These are phyloP conservation scores for Pontederia paniculata DNA, from an alignment of 176 grass and related monocot genomes.

Conservation along the genomic window DNA sequence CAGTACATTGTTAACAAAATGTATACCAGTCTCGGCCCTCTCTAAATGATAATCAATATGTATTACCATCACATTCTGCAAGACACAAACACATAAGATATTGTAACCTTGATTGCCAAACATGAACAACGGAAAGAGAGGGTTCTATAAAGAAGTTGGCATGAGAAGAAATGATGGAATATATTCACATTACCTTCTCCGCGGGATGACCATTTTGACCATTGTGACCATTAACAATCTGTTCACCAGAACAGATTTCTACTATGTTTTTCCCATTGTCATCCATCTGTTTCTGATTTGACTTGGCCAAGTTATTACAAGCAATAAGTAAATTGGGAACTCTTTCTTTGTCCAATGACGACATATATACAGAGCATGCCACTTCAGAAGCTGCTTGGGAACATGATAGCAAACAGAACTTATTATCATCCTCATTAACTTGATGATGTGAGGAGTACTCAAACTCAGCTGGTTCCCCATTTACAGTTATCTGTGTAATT, in stretches of 20 bases:
- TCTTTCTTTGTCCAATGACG: constrained; percentile 59
- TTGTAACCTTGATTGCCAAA: background rate
- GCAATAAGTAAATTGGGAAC: constrained; percentile 64
- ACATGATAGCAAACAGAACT: constrained; percentile 67
- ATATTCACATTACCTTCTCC: constrained; percentile 28
- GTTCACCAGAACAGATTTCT: constrained; percentile 21
- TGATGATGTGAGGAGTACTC: constrained; percentile 71
- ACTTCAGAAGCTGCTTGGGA: constrained; percentile 72
- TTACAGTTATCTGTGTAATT: constrained; percentile 62
- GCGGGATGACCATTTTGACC: constrained; percentile 46
- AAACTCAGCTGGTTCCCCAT: constrained; percentile 65
- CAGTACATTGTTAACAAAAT: constrained; percentile 58
- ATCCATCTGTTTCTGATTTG: constrained; percentile 31
- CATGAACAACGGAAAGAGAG: background rate
- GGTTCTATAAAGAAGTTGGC: background rate
- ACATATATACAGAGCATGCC: constrained; percentile 61
- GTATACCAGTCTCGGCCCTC: constrained; percentile 74
- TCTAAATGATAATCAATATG: constrained; percentile 87
- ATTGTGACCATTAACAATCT: constrained; percentile 49
- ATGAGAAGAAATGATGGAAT: too few relatives aligned
- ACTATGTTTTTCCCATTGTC: constrained; percentile 38
- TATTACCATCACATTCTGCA: constrained; percentile 73
- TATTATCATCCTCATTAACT: constrained; percentile 49
- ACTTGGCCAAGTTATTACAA: constrained; percentile 41
- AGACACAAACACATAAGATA: constrained; percentile 22